These are phyloP conservation scores for Globisporangium radiosum DNA, from an alignment of 352 stramenopile species.

Conservation along the genomic window DNA sequence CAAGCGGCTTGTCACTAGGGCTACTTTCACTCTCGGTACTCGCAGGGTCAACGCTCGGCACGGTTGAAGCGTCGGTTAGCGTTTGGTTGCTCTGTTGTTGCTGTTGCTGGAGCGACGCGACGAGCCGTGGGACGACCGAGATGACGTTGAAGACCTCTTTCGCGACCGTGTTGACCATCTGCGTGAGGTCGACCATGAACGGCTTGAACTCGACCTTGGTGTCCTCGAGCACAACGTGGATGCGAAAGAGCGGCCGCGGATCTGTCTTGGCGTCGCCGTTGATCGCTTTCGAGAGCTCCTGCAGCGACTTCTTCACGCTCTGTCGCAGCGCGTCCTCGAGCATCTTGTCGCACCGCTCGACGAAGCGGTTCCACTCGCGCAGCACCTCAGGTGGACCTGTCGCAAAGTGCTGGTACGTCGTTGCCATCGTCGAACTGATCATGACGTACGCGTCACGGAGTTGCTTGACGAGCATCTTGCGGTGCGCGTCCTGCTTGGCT, in stretches of 20 bases:
- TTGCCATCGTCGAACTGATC: constrained; percentile 86
- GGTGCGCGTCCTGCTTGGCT: constrained; percentile 87
- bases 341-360: constrained; percentile 87
- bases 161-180: constrained; percentile 92
- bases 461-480: constrained; percentile 75
- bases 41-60: not conserved
- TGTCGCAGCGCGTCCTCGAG: constrained; percentile 88
- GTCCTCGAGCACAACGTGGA: constrained; percentile 92
- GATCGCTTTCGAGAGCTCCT: constrained; percentile 92
- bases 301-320: constrained; percentile 92
- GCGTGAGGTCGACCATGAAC: constrained; percentile 91
- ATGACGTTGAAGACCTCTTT: constrained; percentile 95
- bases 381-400: constrained; percentile 87
- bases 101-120: constrained; percentile 33
- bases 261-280: constrained; percentile 91
- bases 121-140: constrained; percentile 86
- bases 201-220: constrained; percentile 92
- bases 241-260: constrained; percentile 88
- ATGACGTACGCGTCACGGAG: constrained; percentile 70
- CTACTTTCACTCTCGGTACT: not conserved
- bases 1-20: not conserved
- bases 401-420: constrained; percentile 91
- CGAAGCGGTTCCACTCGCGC: constrained; percentile 89
- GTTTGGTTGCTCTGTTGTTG: constrained; percentile 18
- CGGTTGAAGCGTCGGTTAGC: constrained; percentile 5